phyloP scores from a whole-genome alignment of 148 eudicot species.

The Fallopia convolvulus region DNA sequence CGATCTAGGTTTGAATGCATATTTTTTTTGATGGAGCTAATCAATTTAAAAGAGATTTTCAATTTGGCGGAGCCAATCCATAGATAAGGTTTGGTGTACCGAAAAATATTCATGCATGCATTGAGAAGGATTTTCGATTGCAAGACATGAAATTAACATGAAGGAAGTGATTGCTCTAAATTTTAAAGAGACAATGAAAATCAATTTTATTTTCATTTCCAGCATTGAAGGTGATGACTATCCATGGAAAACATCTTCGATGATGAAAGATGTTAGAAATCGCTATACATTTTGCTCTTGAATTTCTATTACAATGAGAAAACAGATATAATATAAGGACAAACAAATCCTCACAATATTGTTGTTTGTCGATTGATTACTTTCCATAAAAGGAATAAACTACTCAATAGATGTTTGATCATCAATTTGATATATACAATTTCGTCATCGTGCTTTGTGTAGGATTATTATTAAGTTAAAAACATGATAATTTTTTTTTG shows the following conservation, averaged over 20 bases:
- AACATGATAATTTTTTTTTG: no score
- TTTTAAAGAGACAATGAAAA: neutral
- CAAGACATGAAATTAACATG: no score
- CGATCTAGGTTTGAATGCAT: neutral
- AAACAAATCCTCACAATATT: neutral
- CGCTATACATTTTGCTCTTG: neutral
- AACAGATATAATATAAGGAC: neutral
- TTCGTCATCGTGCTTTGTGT: conserved; percentile 6
- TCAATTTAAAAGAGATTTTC: no score
- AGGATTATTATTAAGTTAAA: no score
- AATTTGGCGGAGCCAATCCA: no score
- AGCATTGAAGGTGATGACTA: no score
- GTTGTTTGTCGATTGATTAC: neutral
- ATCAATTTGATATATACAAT: neutral
- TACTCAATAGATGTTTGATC: neutral
- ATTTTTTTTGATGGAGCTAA: no score
- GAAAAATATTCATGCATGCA: no score
- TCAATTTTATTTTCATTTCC: no score
- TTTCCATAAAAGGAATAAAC: neutral
- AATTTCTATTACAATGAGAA: no score
- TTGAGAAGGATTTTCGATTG: neutral
- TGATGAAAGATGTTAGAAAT: neutral
- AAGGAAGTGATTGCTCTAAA: neutral
- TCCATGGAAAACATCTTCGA: neutral
- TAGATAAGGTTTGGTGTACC: no score